A percentile compares a stretch with the other conserved stretches of the same genome.
Evolutionary conservation across 2,329 filamentous ascomycete genomes (phyloP).

Genomic region (Cordyceps cicadae): DNA sequence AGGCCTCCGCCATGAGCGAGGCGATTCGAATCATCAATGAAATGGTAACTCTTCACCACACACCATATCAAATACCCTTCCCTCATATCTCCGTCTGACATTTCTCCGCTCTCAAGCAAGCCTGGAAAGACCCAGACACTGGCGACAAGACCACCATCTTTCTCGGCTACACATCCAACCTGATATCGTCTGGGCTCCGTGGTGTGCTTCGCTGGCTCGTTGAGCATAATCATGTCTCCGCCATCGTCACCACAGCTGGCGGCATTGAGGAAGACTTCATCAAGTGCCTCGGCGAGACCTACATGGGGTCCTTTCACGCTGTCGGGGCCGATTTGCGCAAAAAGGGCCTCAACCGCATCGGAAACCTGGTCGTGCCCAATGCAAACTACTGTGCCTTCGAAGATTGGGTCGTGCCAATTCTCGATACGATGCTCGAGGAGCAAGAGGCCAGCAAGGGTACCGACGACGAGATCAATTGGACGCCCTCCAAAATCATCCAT

Average conservation of each 20-base stretch:
- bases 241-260: conserved; percentile 90
- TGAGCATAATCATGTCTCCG: conserved; percentile 84
- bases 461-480: conserved; percentile 74
- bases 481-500: conserved; percentile 83
- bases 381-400: conserved; percentile 94
- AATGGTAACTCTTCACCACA: conserved; percentile 56
- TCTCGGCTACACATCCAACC: conserved; percentile 92
- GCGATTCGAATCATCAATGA: conserved; percentile 88
- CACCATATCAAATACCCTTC: neutral
- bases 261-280: conserved; percentile 97
- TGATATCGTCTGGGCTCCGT: conserved; percentile 90
- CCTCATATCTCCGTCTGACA: neutral
- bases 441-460: conserved; percentile 71
- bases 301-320: conserved; percentile 78
- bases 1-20: conserved; percentile 65
- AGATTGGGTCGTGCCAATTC: conserved; percentile 91
- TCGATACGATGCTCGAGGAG: conserved; percentile 90
- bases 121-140: conserved; percentile 73
- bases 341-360: conserved; percentile 89
- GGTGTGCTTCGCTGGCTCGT: conserved; percentile 89
- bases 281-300: conserved; percentile 92
- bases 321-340: conserved; percentile 68
- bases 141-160: conserved; percentile 83
- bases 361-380: conserved; percentile 92
- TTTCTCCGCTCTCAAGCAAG: conserved; percentile 41